Conservation (phyloP, 2,329 filamentous ascomycete genomes). For the Sordariomycetes sp. region DNA sequence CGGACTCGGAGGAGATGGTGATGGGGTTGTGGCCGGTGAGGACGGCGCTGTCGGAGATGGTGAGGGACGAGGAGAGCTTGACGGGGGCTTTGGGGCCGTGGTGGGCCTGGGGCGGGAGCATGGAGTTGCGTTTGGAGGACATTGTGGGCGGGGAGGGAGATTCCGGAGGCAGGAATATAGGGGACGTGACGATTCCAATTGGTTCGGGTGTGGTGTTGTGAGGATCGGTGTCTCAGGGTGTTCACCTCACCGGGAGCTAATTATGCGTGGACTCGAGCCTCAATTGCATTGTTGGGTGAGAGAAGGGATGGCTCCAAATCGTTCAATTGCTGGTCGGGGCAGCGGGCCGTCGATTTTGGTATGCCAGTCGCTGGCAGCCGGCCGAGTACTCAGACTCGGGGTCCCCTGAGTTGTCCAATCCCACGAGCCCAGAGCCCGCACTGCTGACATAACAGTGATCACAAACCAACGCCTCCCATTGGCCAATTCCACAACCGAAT, state of each 20-base stretch:
- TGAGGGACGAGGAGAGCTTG: constrained; percentile 47
- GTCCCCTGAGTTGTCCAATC: background rate
- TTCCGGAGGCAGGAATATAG: background rate
- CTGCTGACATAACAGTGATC: constrained; percentile 3
- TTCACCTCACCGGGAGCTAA: too few species aligned
- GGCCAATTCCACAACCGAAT: constrained; percentile 21
- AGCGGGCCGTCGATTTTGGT: too few species aligned
- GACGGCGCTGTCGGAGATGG: constrained; percentile 51
- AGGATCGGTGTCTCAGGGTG: too few species aligned
- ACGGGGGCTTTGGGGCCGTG: constrained; percentile 50
- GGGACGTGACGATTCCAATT: background rate
- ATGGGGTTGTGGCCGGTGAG: constrained; percentile 67
- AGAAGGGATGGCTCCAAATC: too few species aligned
- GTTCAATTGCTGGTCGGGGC: too few species aligned
- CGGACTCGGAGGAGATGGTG: constrained; percentile 62
- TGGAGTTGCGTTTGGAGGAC: constrained; percentile 44
- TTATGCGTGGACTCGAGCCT: too few species aligned
- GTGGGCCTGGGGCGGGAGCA: constrained; percentile 39
- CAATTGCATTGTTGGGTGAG: too few species aligned
- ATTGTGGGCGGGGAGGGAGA: constrained; percentile 12
- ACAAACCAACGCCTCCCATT: constrained; percentile 15
- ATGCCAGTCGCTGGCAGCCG: background rate
- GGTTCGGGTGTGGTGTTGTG: too few species aligned
- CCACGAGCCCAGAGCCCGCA: background rate
- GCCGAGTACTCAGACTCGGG: background rate